These are phyloP conservation scores for Hyphopichia buzzinii DNA, from an alignment of 1,139 yeast genomes.

Conservation along the genomic window DNA sequence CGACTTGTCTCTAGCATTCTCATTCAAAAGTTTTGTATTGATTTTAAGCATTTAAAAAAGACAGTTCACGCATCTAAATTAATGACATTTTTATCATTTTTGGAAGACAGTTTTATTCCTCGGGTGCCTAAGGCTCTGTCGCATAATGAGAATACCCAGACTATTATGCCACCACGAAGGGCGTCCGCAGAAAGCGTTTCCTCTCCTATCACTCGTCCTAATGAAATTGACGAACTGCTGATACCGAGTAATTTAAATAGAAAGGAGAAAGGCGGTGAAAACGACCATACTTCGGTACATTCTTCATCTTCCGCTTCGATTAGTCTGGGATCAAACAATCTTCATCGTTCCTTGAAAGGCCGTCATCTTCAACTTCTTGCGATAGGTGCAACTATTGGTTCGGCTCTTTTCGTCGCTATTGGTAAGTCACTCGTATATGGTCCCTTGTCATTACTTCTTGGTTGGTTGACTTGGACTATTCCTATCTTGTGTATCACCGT, in stretches of 20 bases:
- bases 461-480: conserved; percentile 42
- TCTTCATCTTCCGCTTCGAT: conserved; percentile 3
- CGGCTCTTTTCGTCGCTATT: conserved; percentile 41
- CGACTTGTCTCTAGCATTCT: no score
- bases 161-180: neutral
- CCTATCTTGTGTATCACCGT: conserved; percentile 61
- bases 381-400: conserved; percentile 51
- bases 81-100: conserved; percentile 12
- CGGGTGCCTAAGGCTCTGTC: conserved; percentile 9
- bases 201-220: neutral
- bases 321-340: conserved; percentile 10
- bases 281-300: conserved; percentile 3
- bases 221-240: conserved; percentile 1
- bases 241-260: neutral
- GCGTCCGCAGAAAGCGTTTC: neutral
- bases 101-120: conserved; percentile 17
- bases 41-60: no score
- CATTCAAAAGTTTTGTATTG: no score
- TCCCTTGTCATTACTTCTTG: conserved; percentile 43
- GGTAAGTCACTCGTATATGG: conserved; percentile 47
- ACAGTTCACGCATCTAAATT: no score
- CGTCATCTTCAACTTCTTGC: conserved; percentile 51
- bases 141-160: neutral
- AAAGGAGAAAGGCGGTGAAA: conserved; percentile 1
- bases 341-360: conserved; percentile 21